These are phyloP conservation scores for Phytophthora uliginosa DNA, from an alignment of 352 stramenopile genomes.

Conservation along the genomic window DNA sequence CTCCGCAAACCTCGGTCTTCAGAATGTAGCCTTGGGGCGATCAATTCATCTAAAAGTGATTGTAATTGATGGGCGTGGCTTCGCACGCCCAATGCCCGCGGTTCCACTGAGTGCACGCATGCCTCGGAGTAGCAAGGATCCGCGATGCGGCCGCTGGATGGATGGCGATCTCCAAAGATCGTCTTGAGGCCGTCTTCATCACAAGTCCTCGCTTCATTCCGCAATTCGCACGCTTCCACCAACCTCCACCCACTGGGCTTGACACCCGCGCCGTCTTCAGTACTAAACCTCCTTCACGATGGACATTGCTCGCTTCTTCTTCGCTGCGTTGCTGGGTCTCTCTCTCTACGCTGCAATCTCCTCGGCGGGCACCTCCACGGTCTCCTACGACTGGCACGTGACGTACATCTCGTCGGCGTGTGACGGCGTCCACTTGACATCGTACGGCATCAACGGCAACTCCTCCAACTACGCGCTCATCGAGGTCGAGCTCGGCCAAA, in stretches of 20 bases:
- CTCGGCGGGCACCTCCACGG: conserved; percentile 22
- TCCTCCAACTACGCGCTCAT: conserved; percentile 17
- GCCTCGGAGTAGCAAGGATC: conserved; percentile 1
- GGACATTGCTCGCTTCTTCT: conserved; percentile 16
- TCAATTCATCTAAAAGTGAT: too few relatives aligned
- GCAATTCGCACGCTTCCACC: conserved; percentile 32
- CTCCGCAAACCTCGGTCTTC: conserved; percentile 3
- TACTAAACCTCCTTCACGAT: conserved; percentile 21
- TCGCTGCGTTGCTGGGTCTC: conserved; percentile 7
- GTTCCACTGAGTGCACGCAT: conserved; percentile 1
- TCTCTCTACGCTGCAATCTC: neutral
- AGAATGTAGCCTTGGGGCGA: conserved; percentile 14
- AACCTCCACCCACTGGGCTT: conserved; percentile 9
- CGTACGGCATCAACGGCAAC: conserved; percentile 40
- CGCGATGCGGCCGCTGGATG: neutral
- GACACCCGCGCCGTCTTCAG: conserved; percentile 2
- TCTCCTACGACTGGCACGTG: conserved; percentile 38
- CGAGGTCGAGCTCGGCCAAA: conserved; percentile 35
- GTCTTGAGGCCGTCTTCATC: neutral
- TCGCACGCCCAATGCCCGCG: neutral
- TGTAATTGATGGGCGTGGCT: too few relatives aligned
- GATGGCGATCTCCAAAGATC: neutral
- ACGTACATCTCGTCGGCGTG: conserved; percentile 29
- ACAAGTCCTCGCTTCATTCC: conserved; percentile 20
- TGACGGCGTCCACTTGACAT: conserved; percentile 28